Evolutionary conservation across 2,329 filamentous ascomycete genomes (phyloP), one percentile per base, ranked within the genome.

Genomic region (Claviceps cyperi): DNA sequence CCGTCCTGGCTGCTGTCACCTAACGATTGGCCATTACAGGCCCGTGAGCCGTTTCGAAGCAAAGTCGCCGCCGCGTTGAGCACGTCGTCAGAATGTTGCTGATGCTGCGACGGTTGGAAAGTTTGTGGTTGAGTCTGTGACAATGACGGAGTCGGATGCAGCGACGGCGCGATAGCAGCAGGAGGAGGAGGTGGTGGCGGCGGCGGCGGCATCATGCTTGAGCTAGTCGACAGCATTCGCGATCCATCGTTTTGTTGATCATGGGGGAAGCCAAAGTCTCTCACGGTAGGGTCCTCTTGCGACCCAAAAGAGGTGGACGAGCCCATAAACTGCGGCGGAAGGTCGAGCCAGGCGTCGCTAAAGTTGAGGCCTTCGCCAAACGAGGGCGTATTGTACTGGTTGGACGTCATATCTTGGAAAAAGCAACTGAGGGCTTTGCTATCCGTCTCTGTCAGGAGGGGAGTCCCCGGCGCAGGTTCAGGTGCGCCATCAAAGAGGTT

Each of bases 271-370:
- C 41, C 49, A 36, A 57, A 53, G 2, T 55, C 43, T 32, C 9
- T 9, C 55, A 51, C n/a, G 24, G 24, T 36, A 7, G 49, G 14
- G 15, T 56, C 45, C 21, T 58, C 59, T 37, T 77, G 75, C 47
- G 77, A 73, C 17, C 80, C 79, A 54, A 77, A 76, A 3, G 79
- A 83, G 19, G 81, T 83, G 1, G 76, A 70, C 13, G 81, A 78
- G 47, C 81, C 81, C 66, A 85, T 76, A 55, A 84, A 80, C 46
- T 73, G 73, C 1, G 81, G 81, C 5, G 81, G 81, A 19, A 83
- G 66, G 52, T 79, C 76, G 45, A 71, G 63, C 77, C 76, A 81
- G 50, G 69, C 66, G 40, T 74, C 72, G 57, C 62, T 73, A 56
- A 69, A 74, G 55, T 69, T 69, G 38, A 73, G 66, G 9, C 73